Base-by-base conservation (phyloP, 2,329 filamentous ascomycete species). In the Colletotrichum tamarilloi region DNA sequence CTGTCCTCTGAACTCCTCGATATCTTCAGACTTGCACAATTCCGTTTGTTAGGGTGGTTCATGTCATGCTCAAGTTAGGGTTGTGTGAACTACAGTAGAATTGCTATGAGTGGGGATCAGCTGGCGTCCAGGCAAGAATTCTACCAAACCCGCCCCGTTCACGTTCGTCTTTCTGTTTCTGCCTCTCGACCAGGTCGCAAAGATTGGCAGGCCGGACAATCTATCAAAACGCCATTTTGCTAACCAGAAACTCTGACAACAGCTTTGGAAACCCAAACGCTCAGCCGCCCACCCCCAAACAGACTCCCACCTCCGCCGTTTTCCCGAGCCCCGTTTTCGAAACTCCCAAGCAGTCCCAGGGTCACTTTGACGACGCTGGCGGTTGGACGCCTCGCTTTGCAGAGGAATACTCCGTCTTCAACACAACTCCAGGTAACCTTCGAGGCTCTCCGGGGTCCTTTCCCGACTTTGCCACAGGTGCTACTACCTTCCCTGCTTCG, bases 351-450 rank as follows among this genome's bases (percentile, higher is more conserved):
- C 81, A 83, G 68, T 84, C 81, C 76, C 84, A 84, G 75, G 83
- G 83, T 73, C 84, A 82, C 69, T 85, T 87, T 76, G 82, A 87
- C 81, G 85, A 88, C 74, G 80, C 86, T 65, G 83, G 84, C 76
- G 85, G 86, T 76, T 90, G 88, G 87, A 92, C 90, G 57, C 90
- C 90, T 79, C 86, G 86, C 71, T 92, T 91, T 83, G 89, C 90
- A 75, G 89, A 92, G 79, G 90, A 92, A 76, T 92, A 90, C 78
- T 91, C 90, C 75, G 89, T 92, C 78, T 92, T 92, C 84, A 90
- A 91, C 82, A 84, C 87, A n/a, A 91, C 90, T 9, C 90, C 90
- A 19, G 90, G 88, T 60, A 89, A 90, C 78, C 83, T 91, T 67
- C 84, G 84, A 77, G 86, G 84, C 66, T 80, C 83, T 56, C 83